Percentiles rank a stretch among this genome's conserved stretches.
Conservation (phyloP, 495 filamentous ascomycete genomes). For the Pseudomonodictys pantanalensis region DNA sequence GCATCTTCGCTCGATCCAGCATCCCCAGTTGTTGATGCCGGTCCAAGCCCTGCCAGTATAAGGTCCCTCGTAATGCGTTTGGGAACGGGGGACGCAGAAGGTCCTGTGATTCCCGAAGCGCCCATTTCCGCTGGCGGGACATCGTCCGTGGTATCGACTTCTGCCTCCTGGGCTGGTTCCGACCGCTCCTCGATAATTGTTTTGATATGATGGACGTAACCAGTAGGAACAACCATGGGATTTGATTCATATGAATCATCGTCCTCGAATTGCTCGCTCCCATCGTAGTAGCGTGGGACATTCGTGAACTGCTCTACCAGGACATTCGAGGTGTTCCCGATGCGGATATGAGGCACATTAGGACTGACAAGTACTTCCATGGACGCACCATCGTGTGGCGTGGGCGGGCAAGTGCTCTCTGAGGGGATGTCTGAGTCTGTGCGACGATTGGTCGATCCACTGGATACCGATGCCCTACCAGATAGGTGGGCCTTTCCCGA, state of each 20-base stretch:
- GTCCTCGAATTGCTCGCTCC: conserved; percentile 32
- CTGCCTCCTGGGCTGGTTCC: background rate
- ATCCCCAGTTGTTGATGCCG: conserved; percentile 17
- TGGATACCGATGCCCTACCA: conserved; percentile 20
- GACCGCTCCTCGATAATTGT: conserved; percentile 30
- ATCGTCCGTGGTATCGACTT: conserved; percentile 5
- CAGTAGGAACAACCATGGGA: conserved; percentile 10
- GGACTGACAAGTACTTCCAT: conserved; percentile 34
- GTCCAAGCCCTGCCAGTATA: conserved; percentile 35
- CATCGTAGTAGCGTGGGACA: conserved; percentile 30
- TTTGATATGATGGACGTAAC: conserved; percentile 28
- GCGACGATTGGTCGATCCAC: conserved; percentile 21
- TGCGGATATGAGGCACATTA: conserved; percentile 7
- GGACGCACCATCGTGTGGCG: conserved; percentile 33
- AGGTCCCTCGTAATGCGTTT: conserved; percentile 38
- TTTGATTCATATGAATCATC: conserved; percentile 12
- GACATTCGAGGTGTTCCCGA: background rate
- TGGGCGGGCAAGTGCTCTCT: conserved; percentile 37
- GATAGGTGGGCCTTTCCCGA: conserved; percentile 8
- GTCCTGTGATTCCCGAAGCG: conserved; percentile 31
- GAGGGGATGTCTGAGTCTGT: conserved; percentile 35
- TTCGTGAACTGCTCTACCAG: conserved; percentile 1
- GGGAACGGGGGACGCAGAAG: conserved; percentile 31
- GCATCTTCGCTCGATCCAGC: background rate
- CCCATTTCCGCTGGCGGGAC: background rate